Base-by-base conservation (phyloP, 129 eudicot genomes). In the Centella asiatica region DNA sequence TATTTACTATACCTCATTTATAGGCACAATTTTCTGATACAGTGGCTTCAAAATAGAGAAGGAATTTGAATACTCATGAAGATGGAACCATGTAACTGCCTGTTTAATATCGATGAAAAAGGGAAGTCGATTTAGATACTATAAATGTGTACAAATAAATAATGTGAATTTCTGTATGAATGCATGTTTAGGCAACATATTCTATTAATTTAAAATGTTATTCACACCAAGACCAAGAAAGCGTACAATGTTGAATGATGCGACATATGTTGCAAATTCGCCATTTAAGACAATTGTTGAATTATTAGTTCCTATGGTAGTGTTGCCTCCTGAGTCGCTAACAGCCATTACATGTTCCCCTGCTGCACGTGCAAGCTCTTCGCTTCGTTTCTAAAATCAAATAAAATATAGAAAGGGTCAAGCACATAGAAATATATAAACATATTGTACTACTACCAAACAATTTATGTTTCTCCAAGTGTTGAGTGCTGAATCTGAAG, bases 11-110 rank as follows among this genome's bases (percentile, higher is more conserved):
- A 90, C 97, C 94, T 90, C 97, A 29, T 82, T 86, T 74, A 90
- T 73, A 18, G 97, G 97, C 75, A 78, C 89, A 66, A 90, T 84
- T 60, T 86, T 90, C 74, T 81, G 95, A 77, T 76, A 86, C 66
- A 90, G 64, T 29, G 76, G 64, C 47, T 90, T 94, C 80, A 90
- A 71, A 64, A 78, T 72, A 40, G 87, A 77, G 69, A 78, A 86
- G 50, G 87, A 82, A 60, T 79, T 90, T 34, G 81, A 77, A 67
- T 90, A 81, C 23, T 86, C 87, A 47, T 87, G 89, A 26, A 86
- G 80, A 66, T 90, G 86, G 71, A 76, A 90, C 72, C 88, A 82
- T 29, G 75, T 68, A 24, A 78, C 85, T 64, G 95, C 94, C 97
- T 90, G 87, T 26, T 80, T n/a, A 71, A 40, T 45, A 57, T 66